Evolutionary conservation across 1,284 basidiomycete species (phyloP), one percentile per base, ranked within the genome.

Genomic region (Heterobasidion occidentale): DNA sequence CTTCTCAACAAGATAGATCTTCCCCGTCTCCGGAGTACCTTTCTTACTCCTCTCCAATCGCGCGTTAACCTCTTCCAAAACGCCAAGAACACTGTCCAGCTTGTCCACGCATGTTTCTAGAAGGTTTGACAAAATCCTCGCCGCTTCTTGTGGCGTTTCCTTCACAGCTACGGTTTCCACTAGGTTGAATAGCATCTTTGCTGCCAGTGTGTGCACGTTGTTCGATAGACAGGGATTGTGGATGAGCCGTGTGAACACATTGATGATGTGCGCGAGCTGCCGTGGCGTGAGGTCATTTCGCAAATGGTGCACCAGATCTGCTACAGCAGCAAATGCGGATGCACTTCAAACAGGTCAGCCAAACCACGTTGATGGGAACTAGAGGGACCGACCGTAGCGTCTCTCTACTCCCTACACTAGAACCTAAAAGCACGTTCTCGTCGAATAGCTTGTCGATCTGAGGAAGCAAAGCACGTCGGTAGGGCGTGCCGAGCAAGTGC

Each of bases 221-320:
- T 83, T 88, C 11, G 85, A 81, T 53, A 96, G 80, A 12, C 90
- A 86, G 2, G 92, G 82, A 67, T 98, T 95, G 71, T 98, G 96
- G 51, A 98, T 81, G 64, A 94, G 86, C 56, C 88, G 86, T 6
- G 92, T 89, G 68, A 94, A 98, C 59, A 93, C 83, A 63, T 90
- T 84, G 35, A 96, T 86, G 59, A 97, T 84, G 9, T 85, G 84
- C 14, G 84, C 79, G 27, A 99, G 77, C 68, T 98, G 95, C 15
- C 80, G 72, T 6, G 88, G 77, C 1, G 84, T 84, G 20, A 99
- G 83, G 46, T 99, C 95, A 53, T 78, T 79, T 53, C 94, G 87
- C 55, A 96, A 81, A 67, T 98, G 93, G 68, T 98, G 94, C 56
- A 98, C 87, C 19, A 99, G 78, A 69, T 99, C 97, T 45, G 94